These are phyloP conservation scores for Alternaria sp. DNA, from an alignment of 2,329 filamentous ascomycete genomes.

Conservation along the genomic window DNA sequence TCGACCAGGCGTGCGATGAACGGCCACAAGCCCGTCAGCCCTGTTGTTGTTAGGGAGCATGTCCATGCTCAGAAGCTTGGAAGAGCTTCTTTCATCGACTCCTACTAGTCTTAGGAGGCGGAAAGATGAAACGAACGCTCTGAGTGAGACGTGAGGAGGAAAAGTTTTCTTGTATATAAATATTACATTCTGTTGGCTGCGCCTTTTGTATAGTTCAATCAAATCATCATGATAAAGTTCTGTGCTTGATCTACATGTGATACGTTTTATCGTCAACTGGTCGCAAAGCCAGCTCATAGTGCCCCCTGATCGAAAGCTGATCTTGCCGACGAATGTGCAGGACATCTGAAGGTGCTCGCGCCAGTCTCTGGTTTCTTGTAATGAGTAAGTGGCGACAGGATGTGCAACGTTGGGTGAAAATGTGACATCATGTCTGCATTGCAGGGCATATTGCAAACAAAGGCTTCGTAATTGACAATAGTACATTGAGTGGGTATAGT, in stretches of 20 bases:
- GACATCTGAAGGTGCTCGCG: not conserved
- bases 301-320: not conserved
- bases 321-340: accelerated
- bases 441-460: not conserved
- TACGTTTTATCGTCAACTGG: not conserved
- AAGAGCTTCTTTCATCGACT: not conserved
- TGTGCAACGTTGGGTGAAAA: not conserved
- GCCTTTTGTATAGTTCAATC: not conserved
- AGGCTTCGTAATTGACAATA: not conserved
- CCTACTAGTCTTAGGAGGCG: not conserved
- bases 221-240: not conserved
- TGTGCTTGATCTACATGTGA: not conserved
- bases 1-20: not conserved
- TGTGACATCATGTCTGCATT: not conserved
- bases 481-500: constrained; percentile 14
- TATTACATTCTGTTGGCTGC: constrained; percentile 2
- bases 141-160: not conserved
- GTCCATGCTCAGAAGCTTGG: not conserved
- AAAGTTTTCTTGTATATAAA: constrained; percentile 4
- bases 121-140: no score
- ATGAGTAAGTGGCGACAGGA: not conserved
- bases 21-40: not conserved
- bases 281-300: not conserved
- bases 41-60: not conserved
- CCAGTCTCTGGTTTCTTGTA: not conserved